Evolutionary conservation across 192 early-diverging fungal genomes (phyloP), one percentile per base, ranked within the genome.

Genomic region (Lunasporangiospora selenospora): DNA sequence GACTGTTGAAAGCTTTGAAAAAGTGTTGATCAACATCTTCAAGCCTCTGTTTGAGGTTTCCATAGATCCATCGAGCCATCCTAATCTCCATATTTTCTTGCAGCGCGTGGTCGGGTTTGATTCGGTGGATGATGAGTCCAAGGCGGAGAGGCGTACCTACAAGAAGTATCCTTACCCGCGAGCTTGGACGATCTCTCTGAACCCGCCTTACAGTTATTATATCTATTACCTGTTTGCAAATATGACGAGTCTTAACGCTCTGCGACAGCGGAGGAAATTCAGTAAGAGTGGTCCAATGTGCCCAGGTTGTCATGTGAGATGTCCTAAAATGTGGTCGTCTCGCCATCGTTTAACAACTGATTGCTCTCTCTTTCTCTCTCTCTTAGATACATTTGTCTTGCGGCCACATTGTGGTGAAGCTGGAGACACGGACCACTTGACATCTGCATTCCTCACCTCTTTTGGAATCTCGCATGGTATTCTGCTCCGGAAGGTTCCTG

Each of bases 81-180:
- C 96, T 15, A 90, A 95, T 63, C 79, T 98, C 23, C 93, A 96
- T 75, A 76, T 98, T 11, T 96, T 98, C 54, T 77, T 98, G 51
- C 93, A 98, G 75, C 88, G 94, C 19, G 96, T 98, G 0, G 83
- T 98, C 52, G 96, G 94, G 9, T 94, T 98, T 56, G 96, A 98
- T 62, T 86, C 84, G 31, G 96, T 98, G 0, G 96, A 98, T 75
- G 96, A 98, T 62, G 96, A 98, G 70, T 92, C 90, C 58, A 94
- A 93, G 77, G 75, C 88, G 7, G 96, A 98, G 77, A 73, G 89
- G 15, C 83, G 93, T 13, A 84, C 90, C 26, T 91, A 90, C 69
- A 87, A 83, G 53, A 95, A 95, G 70, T 98, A 88, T 64, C 90
- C 90, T 16, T 70, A 78, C 34, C 88, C 90, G 5, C 58, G 77